phyloP scores from a whole-genome alignment of 2,329 filamentous ascomycete genomes.

The Alternaria solani region DNA sequence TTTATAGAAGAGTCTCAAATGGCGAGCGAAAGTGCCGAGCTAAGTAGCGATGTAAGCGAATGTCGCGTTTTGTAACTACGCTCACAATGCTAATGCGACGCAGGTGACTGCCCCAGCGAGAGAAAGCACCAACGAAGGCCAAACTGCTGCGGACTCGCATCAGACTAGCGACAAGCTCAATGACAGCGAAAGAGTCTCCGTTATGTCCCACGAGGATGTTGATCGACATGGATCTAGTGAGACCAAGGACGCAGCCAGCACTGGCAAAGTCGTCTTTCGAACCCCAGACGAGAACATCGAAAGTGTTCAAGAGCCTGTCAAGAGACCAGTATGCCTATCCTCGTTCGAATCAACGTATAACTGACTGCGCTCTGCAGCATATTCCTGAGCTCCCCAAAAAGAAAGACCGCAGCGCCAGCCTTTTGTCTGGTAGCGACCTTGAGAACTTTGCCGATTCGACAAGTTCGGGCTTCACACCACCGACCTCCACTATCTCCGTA shows the following conservation, averaged over 20 bases:
- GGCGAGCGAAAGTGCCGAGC: background rate
- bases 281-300: background rate
- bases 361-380: background rate
- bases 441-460: conserved; percentile 23
- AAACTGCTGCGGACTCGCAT: background rate
- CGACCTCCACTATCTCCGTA: conserved; percentile 15
- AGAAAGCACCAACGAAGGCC: background rate
- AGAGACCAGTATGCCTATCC: background rate
- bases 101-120: background rate
- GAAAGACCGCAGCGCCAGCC: background rate
- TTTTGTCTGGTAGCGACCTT: conserved; percentile 21
- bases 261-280: background rate
- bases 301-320: background rate
- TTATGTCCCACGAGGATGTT: background rate
- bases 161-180: background rate
- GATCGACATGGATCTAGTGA: background rate
- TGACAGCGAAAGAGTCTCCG: background rate
- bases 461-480: background rate
- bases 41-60: background rate
- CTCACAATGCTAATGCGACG: background rate
- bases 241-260: background rate
- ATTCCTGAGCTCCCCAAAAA: background rate
- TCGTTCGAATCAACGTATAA: background rate
- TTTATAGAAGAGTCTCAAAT: background rate
- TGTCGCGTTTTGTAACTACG: background rate